phyloP scores from a whole-genome alignment of 768 basidiomycete species.

The Rhodosporidiobolus sp. region DNA sequence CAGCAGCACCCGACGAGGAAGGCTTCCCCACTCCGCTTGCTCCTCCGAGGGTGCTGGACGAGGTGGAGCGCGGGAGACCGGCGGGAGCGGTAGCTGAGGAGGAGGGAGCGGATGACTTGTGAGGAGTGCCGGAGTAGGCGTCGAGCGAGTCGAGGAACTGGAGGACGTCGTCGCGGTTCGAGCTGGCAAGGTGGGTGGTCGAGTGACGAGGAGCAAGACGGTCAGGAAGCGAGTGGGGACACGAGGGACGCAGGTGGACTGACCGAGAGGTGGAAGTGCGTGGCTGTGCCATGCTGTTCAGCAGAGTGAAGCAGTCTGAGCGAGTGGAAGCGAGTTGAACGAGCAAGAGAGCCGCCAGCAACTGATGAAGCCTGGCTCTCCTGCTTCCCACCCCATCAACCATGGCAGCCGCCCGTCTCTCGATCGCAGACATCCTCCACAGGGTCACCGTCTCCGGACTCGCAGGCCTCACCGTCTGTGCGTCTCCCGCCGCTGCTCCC shows the following conservation, averaged over 20 bases:
- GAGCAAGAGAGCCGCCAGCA: no score
- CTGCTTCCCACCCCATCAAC: background rate
- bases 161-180: slow-evolving; percentile 64
- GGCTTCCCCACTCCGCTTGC: background rate
- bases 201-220: background rate
- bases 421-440: slow-evolving; percentile 24
- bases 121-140: slow-evolving; percentile 54
- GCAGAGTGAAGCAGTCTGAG: background rate
- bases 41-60: background rate
- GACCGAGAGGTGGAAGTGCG: slow-evolving; percentile 17
- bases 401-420: slow-evolving; percentile 15
- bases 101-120: slow-evolving; percentile 2
- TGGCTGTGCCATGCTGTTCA: background rate
- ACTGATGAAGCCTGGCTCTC: background rate
- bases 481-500: background rate
- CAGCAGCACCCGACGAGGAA: slow-evolving; percentile 12
- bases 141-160: slow-evolving; percentile 93
- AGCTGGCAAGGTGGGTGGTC: background rate
- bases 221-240: background rate
- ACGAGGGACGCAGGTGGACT: background rate
- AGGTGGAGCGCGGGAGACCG: slow-evolving; percentile 24
- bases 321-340: background rate
- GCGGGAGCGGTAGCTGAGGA: slow-evolving; percentile 23
- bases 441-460: slow-evolving; percentile 27
- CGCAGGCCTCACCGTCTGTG: slow-evolving; percentile 27